These are phyloP conservation scores for Fusarium xyrophilum DNA, from an alignment of 2,329 filamentous ascomycete species.

Conservation along the genomic window DNA sequence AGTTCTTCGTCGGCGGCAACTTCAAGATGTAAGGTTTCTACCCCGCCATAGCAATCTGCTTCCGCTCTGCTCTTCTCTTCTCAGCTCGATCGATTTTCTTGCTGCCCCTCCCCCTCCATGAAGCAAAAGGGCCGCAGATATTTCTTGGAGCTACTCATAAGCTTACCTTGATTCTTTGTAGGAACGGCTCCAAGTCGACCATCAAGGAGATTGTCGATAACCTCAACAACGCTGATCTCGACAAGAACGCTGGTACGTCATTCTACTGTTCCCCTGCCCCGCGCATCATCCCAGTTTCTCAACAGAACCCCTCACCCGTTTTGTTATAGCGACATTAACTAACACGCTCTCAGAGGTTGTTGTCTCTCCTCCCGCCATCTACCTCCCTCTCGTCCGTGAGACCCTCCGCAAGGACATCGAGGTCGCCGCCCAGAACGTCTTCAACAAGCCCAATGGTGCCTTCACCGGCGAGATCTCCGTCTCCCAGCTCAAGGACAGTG, in stretches of 20 bases:
- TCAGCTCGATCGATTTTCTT: slow-evolving; percentile 4
- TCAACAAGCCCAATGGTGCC: slow-evolving; percentile 93
- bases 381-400: slow-evolving; percentile 86
- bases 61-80: slow-evolving; percentile 7
- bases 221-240: slow-evolving; percentile 85
- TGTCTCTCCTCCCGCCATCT: slow-evolving; percentile 87
- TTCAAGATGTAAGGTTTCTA: slow-evolving; percentile 88
- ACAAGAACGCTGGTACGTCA: slow-evolving; percentile 73
- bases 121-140: slow-evolving; percentile 43
- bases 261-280: slow-evolving; percentile 8
- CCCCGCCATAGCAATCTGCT: slow-evolving; percentile 35
- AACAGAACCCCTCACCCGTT: slow-evolving; percentile 19
- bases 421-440: slow-evolving; percentile 96
- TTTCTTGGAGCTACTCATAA: slow-evolving; percentile 3
- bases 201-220: slow-evolving; percentile 90
- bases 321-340: neutral
- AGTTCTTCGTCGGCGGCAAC: slow-evolving; percentile 98
- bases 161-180: slow-evolving; percentile 48
- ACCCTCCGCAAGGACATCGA: slow-evolving; percentile 77
- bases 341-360: slow-evolving; percentile 75
- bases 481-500: slow-evolving; percentile 85
- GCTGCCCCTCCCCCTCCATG: slow-evolving; percentile 24
- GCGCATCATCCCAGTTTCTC: slow-evolving; percentile 7
- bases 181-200: slow-evolving; percentile 91
- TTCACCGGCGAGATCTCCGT: slow-evolving; percentile 98